These are phyloP conservation scores for Alopecurus myosuroides DNA, from an alignment of 176 grass and related monocot genomes.

Conservation along the genomic window DNA sequence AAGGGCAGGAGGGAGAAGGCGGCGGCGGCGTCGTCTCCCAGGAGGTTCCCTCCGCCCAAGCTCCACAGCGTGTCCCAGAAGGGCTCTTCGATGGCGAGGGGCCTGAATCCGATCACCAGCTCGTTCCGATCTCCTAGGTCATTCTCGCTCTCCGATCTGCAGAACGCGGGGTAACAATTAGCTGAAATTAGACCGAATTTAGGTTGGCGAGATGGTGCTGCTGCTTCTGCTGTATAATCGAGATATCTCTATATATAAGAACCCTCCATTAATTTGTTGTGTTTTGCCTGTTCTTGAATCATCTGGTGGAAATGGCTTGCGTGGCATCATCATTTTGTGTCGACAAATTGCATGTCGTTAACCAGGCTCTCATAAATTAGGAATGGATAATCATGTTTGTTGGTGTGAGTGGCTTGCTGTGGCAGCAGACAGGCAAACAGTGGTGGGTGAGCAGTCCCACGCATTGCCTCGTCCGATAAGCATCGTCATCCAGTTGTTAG, in stretches of 20 bases:
- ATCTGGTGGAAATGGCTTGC: neutral
- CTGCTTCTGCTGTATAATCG: conserved; percentile 29
- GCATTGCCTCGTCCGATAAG: conserved; percentile 13
- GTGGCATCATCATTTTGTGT: neutral
- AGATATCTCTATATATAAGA: conserved; percentile 25
- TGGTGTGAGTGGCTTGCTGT: conserved; percentile 3
- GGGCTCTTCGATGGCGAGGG: conserved; percentile 1
- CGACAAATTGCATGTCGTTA: neutral
- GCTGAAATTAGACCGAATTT: conserved; percentile 15
- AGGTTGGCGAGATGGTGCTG: conserved; percentile 20
- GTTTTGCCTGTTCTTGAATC: neutral
- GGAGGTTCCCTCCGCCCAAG: conserved; percentile 31
- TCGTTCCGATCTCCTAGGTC: conserved; percentile 58
- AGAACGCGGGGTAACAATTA: conserved; percentile 35
- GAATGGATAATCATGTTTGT: neutral
- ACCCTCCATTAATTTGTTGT: conserved; percentile 17
- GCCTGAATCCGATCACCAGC: neutral
- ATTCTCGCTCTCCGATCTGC: conserved; percentile 71
- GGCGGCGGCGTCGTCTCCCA: neutral
- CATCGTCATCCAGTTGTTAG: conserved; percentile 8
- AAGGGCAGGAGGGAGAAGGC: neutral
- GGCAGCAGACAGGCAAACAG: neutral
- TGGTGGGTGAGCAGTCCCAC: conserved; percentile 26
- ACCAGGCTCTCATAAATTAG: neutral
- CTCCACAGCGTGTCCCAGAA: conserved; percentile 11